A percentile compares a stretch with the other conserved stretches of the same genome.
These are phyloP conservation scores for Hypomyces perniciosus DNA, from an alignment of 2,329 filamentous ascomycete genomes.

Conservation along the genomic window DNA sequence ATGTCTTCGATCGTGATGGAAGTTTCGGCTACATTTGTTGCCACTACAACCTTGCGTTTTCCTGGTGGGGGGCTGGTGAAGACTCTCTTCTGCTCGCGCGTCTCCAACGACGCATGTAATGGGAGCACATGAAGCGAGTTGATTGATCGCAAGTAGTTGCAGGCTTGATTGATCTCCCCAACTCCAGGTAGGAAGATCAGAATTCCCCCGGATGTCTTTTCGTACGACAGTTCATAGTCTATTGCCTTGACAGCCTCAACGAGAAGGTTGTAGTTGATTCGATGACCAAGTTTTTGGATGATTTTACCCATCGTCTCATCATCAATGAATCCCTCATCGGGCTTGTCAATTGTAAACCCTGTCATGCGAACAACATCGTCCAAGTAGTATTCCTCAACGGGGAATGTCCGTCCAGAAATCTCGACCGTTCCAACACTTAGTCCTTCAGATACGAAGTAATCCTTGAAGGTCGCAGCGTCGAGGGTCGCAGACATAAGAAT, in stretches of 20 bases:
- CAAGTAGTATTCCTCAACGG: constrained; percentile 83
- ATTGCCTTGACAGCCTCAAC: constrained; percentile 74
- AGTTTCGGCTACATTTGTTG: constrained; percentile 96
- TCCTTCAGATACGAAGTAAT: constrained; percentile 70
- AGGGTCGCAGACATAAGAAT: constrained; percentile 96
- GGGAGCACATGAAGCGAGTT: constrained; percentile 68
- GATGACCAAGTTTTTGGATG: constrained; percentile 67
- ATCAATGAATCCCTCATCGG: constrained; percentile 39
- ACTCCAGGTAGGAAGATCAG: constrained; percentile 93
- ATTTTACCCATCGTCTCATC: constrained; percentile 59
- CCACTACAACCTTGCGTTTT: constrained; percentile 85
- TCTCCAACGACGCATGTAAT: constrained; percentile 85
- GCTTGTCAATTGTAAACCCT: constrained; percentile 55
- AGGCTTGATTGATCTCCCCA: constrained; percentile 80
- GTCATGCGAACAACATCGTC: constrained; percentile 82
- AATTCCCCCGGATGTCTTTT: constrained; percentile 70
- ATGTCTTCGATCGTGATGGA: constrained; percentile 99
- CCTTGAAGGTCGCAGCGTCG: constrained; percentile 76
- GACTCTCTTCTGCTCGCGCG: constrained; percentile 79
- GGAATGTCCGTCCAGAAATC: constrained; percentile 83
- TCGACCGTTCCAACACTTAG: constrained; percentile 71
- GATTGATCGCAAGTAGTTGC: constrained; percentile 60
- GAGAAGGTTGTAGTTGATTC: constrained; percentile 89
- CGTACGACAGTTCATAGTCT: constrained; percentile 62
- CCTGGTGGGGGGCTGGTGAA: constrained; percentile 71